phyloP scores from a whole-genome alignment of 495 filamentous ascomycete species.

The Lasiosphaeria miniovina region DNA sequence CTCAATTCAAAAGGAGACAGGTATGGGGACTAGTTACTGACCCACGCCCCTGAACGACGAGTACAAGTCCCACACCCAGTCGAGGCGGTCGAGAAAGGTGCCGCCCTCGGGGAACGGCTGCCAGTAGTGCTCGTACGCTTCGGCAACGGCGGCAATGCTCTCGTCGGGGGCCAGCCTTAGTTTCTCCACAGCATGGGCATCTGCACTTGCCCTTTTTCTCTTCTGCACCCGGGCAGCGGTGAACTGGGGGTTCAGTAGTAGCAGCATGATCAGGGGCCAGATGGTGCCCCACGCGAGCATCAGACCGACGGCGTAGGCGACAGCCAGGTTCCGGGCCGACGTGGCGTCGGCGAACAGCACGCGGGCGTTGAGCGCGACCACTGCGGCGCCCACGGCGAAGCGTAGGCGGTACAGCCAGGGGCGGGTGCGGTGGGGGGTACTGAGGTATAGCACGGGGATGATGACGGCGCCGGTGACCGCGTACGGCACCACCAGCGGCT shows the following conservation, averaged over 20 bases:
- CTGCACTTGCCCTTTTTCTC: not conserved
- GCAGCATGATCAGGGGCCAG: slow-evolving; percentile 59
- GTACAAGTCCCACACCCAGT: slow-evolving; percentile 68
- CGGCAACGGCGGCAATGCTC: slow-evolving; percentile 16
- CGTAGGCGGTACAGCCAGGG: slow-evolving; percentile 47
- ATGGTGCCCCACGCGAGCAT: slow-evolving; percentile 63
- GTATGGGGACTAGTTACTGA: slow-evolving; percentile 15
- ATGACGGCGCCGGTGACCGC: slow-evolving; percentile 47
- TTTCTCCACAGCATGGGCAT: not conserved
- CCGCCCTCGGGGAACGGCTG: slow-evolving; percentile 62
- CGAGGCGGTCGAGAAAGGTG: slow-evolving; percentile 58
- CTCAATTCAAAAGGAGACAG: not conserved
- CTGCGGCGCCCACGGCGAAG: slow-evolving; percentile 50
- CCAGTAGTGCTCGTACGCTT: slow-evolving; percentile 58
- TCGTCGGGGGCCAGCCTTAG: slow-evolving; percentile 33
- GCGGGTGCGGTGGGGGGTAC: slow-evolving; percentile 54
- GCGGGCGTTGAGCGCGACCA: slow-evolving; percentile 35
- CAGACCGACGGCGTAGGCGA: slow-evolving; percentile 67
- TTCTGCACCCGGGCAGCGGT: slow-evolving; percentile 64
- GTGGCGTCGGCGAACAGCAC: slow-evolving; percentile 43
- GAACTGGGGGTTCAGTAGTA: slow-evolving; percentile 62
- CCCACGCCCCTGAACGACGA: slow-evolving; percentile 65
- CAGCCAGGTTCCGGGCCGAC: slow-evolving; percentile 53
- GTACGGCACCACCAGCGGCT: slow-evolving; percentile 57
- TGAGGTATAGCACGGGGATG: slow-evolving; percentile 54